These are phyloP conservation scores for Gossypium stocksii DNA, from an alignment of 345 rosid genomes.

Conservation along the genomic window DNA sequence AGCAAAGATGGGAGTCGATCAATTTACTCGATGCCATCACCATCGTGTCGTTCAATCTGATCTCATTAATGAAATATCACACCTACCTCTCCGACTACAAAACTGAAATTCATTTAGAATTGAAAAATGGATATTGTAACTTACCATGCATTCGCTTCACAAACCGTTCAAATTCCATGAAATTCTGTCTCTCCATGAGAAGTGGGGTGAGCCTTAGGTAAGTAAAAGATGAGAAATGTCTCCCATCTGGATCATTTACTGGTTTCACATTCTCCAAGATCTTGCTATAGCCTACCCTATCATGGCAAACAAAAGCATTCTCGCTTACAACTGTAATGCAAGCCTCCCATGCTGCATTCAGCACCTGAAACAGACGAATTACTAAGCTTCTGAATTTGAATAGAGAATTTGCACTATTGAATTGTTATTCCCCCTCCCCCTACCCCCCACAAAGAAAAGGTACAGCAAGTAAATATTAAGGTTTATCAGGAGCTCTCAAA, in stretches of 20 bases:
- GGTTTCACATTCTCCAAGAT: conserved; percentile 70
- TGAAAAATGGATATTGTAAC: not conserved
- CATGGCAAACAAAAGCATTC: conserved; percentile 71
- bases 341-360: conserved; percentile 90
- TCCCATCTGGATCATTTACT: conserved; percentile 73
- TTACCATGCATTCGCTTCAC: conserved; percentile 92
- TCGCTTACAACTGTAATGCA: conserved; percentile 55
- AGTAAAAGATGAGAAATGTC: conserved; percentile 67
- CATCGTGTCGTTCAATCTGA: not conserved
- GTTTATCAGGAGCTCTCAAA: conserved; percentile 4
- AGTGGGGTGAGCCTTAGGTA: conserved; percentile 66
- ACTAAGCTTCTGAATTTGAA: not conserved
- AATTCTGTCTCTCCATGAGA: conserved; percentile 78
- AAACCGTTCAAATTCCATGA: conserved; percentile 69
- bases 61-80: not conserved
- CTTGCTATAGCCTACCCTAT: conserved; percentile 66
- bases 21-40: not conserved
- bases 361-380: conserved; percentile 46
- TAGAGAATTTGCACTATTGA: not conserved
- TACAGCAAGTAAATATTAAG: conserved; percentile 18
- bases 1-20: not conserved
- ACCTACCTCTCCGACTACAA: not conserved
- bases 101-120: too few species aligned
- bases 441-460: not conserved
- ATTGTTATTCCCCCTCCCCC: not conserved